These are phyloP conservation scores for Citrus trifoliata DNA, from an alignment of 345 rosid genomes.

Conservation along the genomic window DNA sequence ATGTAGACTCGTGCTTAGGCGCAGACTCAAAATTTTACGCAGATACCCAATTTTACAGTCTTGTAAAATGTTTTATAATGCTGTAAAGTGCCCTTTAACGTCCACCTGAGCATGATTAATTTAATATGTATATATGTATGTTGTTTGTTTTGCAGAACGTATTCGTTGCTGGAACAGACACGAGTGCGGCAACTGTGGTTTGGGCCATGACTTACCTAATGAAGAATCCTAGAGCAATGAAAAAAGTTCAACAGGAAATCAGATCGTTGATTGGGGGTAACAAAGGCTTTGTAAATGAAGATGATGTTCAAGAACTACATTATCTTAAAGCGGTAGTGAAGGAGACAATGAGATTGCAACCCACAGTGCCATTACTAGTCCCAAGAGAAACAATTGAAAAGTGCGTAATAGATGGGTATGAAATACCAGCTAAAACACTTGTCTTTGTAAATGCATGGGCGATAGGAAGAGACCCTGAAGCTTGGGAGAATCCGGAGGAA, in stretches of 20 bases:
- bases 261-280: constrained; percentile 3
- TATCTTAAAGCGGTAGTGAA: constrained; percentile 35
- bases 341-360: constrained; percentile 32
- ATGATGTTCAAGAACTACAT: constrained; percentile 6
- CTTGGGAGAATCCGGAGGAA: constrained; percentile 27
- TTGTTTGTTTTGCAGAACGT: constrained; percentile 12
- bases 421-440: constrained; percentile 19
- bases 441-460: constrained; percentile 31
- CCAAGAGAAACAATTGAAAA: constrained; percentile 24
- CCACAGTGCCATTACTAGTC: constrained; percentile 20
- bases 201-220: constrained; percentile 35
- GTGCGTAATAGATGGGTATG: constrained; percentile 19
- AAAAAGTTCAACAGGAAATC: constrained; percentile 23
- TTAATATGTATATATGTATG: no score
- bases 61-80: no score
- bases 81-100: no score
- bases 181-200: constrained; percentile 13
- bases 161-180: constrained; percentile 29
- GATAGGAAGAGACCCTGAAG: constrained; percentile 38
- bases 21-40: no score
- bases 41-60: no score
- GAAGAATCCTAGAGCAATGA: constrained; percentile 27
- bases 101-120: no score
- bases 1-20: no score
- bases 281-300: constrained; percentile 23